Evolutionary conservation across 345 rosid species (phyloP).

Genomic region (Boechera stricta): DNA sequence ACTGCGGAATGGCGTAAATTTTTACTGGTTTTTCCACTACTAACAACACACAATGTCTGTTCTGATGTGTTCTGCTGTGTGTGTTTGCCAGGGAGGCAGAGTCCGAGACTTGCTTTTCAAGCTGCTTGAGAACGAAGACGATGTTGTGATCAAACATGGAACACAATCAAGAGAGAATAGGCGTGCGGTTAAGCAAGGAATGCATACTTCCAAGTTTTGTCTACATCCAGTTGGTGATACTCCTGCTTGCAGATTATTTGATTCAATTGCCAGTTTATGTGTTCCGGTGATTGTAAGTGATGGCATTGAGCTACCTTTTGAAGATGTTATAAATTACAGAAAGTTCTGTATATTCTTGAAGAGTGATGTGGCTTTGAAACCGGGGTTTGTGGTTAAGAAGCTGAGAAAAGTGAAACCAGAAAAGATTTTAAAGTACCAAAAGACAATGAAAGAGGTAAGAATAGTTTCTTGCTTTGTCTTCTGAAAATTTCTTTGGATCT

Average conservation of each 20-base stretch:
- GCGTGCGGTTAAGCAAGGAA: constrained; percentile 71
- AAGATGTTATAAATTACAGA: constrained; percentile 79
- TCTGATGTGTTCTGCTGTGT: constrained; percentile 1
- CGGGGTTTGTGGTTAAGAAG: constrained; percentile 61
- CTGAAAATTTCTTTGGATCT: not conserved
- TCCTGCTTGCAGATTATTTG: constrained; percentile 88
- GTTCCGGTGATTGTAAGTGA: constrained; percentile 87
- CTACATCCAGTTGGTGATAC: constrained; percentile 91
- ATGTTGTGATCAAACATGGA: constrained; percentile 75
- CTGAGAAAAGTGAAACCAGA: constrained; percentile 58
- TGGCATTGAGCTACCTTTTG: constrained; percentile 86
- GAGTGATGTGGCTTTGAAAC: constrained; percentile 64
- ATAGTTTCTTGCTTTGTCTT: not conserved
- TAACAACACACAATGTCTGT: not conserved
- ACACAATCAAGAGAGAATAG: constrained; percentile 83
- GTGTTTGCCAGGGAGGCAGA: constrained; percentile 66
- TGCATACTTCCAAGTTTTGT: constrained; percentile 91
- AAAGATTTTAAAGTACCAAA: constrained; percentile 75
- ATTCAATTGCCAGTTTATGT: constrained; percentile 90
- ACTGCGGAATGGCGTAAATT: too few species aligned
- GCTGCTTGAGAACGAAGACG: constrained; percentile 71
- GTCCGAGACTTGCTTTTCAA: constrained; percentile 77
- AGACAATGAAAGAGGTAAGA: constrained; percentile 65
- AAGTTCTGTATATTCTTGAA: constrained; percentile 75
- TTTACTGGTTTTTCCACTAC: too few species aligned